Percentiles rank a stretch among this genome's conserved stretches.
Conservation (phyloP, 1,139 yeast genomes). For the Eremothecium gossypii region DNA sequence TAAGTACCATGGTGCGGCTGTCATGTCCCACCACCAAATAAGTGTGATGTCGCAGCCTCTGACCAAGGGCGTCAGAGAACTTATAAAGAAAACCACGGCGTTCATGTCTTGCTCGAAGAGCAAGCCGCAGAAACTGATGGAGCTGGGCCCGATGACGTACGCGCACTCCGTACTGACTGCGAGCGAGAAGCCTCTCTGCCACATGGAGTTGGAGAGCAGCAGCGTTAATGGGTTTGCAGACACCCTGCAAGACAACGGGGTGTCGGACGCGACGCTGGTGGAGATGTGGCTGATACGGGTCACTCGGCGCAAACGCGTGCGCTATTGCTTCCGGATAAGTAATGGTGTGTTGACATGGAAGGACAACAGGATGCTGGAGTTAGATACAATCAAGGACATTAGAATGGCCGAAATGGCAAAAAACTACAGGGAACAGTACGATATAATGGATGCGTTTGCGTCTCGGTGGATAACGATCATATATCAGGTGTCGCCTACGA, state of each 20-base stretch:
- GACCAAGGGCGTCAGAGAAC: background rate
- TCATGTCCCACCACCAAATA: too few species aligned
- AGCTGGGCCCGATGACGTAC: slow-evolving; percentile 21
- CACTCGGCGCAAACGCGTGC: slow-evolving; percentile 23
- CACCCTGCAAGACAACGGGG: background rate
- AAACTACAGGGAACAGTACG: slow-evolving; percentile 76
- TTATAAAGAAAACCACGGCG: slow-evolving; percentile 3
- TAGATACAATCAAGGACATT: slow-evolving; percentile 66
- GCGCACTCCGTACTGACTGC: slow-evolving; percentile 6
- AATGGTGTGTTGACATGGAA: slow-evolving; percentile 24
- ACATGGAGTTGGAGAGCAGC: too few species aligned
- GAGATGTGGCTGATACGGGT: slow-evolving; percentile 17
- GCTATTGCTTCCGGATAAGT: slow-evolving; percentile 19
- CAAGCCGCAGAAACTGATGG: slow-evolving; percentile 5
- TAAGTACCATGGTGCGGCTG: too few species aligned
- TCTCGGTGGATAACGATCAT: slow-evolving; percentile 74
- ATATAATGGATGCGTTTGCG: slow-evolving; percentile 56
- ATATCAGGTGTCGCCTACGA: slow-evolving; percentile 39
- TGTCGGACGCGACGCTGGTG: background rate
- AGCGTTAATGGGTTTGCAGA: too few species aligned
- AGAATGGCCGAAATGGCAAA: slow-evolving; percentile 62
- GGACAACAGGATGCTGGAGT: slow-evolving; percentile 33
- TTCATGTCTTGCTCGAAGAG: slow-evolving; percentile 9
- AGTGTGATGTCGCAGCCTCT: background rate
- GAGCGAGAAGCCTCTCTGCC: too few species aligned